Conservation (phyloP, 768 basidiomycete species). For the Holtermannia corniformis region DNA sequence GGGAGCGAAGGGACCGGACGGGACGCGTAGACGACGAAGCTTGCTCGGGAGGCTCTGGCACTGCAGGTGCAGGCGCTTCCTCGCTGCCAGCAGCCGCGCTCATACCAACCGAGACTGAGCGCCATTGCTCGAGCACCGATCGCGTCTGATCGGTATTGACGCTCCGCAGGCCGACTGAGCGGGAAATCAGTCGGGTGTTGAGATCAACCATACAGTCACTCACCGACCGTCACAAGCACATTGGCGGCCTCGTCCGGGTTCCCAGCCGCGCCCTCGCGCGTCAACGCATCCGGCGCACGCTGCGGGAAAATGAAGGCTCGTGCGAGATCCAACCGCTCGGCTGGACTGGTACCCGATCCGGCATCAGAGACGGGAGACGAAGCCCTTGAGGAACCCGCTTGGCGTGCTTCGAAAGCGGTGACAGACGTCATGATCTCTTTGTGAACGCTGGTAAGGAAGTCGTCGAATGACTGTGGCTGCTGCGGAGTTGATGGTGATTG, state of each 20-base stretch:
- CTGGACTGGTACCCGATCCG: too few species aligned
- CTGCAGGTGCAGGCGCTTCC: too few species aligned
- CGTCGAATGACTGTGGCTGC: not conserved
- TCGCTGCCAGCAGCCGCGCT: too few species aligned
- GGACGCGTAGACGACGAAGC: too few species aligned
- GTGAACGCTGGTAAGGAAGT: not conserved
- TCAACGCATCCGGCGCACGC: not conserved
- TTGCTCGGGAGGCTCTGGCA: too few species aligned
- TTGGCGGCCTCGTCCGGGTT: not conserved
- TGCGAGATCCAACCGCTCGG: not conserved
- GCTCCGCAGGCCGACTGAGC: not conserved
- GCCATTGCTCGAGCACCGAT: not conserved
- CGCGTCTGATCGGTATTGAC: not conserved
- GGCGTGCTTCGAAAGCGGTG: not conserved
- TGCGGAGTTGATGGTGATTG: conserved; percentile 2
- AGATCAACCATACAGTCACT: not conserved
- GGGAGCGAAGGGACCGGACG: not conserved
- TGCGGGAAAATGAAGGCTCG: not conserved
- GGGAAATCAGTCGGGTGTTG: not conserved
- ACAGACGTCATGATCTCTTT: not conserved
- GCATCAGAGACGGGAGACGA: not conserved
- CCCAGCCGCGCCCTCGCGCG: not conserved
- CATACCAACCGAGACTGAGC: too few species aligned
- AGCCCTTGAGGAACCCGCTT: not conserved
- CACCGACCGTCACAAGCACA: not conserved